A percentile compares a stretch with the other conserved stretches of the same genome.
phyloP scores from a whole-genome alignment of 805 yeast genomes.

The Nematodospora valgi region DNA sequence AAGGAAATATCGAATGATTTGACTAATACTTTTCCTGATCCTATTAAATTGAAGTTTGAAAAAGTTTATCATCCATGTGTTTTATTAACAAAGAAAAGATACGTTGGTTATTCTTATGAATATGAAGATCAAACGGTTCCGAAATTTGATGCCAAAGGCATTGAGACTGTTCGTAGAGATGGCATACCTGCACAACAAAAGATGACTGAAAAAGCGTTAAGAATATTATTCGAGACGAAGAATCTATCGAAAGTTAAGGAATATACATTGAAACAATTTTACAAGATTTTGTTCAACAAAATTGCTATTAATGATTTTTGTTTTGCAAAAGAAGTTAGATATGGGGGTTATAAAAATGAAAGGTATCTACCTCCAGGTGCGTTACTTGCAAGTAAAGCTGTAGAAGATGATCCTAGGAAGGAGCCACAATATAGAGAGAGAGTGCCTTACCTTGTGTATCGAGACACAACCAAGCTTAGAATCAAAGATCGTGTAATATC shows the following conservation, averaged over 20 bases:
- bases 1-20: slow-evolving; percentile 61
- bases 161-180: slow-evolving; percentile 91
- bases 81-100: slow-evolving; percentile 76
- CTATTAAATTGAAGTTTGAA: slow-evolving; percentile 81
- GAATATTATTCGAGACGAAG: slow-evolving; percentile 65
- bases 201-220: slow-evolving; percentile 67
- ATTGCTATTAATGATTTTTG: slow-evolving; percentile 79
- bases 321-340: slow-evolving; percentile 84
- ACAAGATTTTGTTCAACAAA: slow-evolving; percentile 57
- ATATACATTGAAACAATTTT: slow-evolving; percentile 65
- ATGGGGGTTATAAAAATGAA: slow-evolving; percentile 78
- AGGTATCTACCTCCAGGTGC: slow-evolving; percentile 89
- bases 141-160: slow-evolving; percentile 91
- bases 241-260: slow-evolving; percentile 69
- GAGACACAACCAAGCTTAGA: slow-evolving; percentile 50
- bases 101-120: slow-evolving; percentile 84
- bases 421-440: slow-evolving; percentile 89
- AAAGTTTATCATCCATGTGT: slow-evolving; percentile 89
- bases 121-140: slow-evolving; percentile 51
- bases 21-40: slow-evolving; percentile 70
- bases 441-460: slow-evolving; percentile 79
- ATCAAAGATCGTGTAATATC: slow-evolving; percentile 75
- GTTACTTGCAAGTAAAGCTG: slow-evolving; percentile 60
- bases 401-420: slow-evolving; percentile 62
- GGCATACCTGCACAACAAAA: slow-evolving; percentile 91